Base-by-base conservation (phyloP, 139 green algal species). In the Coelastrella sp. region DNA sequence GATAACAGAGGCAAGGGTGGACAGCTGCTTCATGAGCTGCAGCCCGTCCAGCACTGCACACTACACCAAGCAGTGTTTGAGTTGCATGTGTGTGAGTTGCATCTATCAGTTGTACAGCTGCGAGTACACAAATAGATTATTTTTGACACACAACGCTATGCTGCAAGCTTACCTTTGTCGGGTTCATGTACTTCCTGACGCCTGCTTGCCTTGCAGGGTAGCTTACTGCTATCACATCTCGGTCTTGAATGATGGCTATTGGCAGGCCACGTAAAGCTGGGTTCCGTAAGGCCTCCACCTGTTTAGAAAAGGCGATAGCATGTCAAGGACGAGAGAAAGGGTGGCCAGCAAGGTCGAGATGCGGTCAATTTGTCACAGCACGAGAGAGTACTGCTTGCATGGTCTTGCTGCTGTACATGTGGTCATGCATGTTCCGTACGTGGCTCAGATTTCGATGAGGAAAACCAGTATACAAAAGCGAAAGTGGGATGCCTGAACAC, bases 161-260 rank as follows among this genome's bases (percentile, higher is more conserved):
- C 37, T 59, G 35, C 21, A 5, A 15, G 17, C 66, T 38, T 51
- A 92, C 91, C 90, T 93, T 83, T 3, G 62, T 71, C 0, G 91
- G 91, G 0, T 27, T 5, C 88, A 93, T 93, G 86, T 95, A 91
- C 87, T 95, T 94, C 7, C 27, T 79, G 9, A 95, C 90, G 8
- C 92, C 92, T 2, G 89, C 87, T 0, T 78, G 79, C 5, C 90
- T 80, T 0, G 91, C 93, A 7, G 59, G 40, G 50, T 90, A 73
- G 74, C 91, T 91, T 11, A 88, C 91, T 0, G 87, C 83, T 63
- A 95, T 92, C 48, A 95, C 90, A 64, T 94, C 93, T 43, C 87
- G 64, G 66, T 95, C 89, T 79, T 96, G 93, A 79, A 92, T 91
- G 5, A 96, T 79, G 0, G 93, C 93, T 13, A 96, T 67, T 0